Evolutionary conservation across 1,139 yeast species (phyloP).

Genomic region (Candida smagusa): DNA sequence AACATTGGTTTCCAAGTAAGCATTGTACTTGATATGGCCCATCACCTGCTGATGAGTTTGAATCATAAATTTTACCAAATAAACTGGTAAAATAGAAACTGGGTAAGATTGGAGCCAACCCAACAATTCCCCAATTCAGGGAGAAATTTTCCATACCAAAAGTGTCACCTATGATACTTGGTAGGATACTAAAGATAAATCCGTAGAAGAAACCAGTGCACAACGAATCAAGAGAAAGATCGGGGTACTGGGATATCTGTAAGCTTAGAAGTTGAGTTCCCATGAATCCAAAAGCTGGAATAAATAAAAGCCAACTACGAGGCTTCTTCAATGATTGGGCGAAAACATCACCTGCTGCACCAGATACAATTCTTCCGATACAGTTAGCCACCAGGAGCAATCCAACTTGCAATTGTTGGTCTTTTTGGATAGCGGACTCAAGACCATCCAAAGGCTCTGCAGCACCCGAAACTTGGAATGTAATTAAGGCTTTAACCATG

Average conservation of each 20-base stretch:
- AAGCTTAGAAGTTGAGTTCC: slow-evolving; percentile 43
- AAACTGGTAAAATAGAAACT: slow-evolving; percentile 47
- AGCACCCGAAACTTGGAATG: slow-evolving; percentile 14
- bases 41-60: slow-evolving; percentile 22
- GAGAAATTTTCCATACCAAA: slow-evolving; percentile 57
- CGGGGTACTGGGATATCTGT: slow-evolving; percentile 21
- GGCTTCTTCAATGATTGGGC: slow-evolving; percentile 40
- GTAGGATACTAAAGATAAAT: slow-evolving; percentile 54
- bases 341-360: slow-evolving; percentile 50
- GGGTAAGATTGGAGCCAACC: slow-evolving; percentile 53
- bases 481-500: slow-evolving; percentile 52
- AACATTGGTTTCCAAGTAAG: slow-evolving; percentile 40
- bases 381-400: slow-evolving; percentile 54
- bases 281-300: slow-evolving; percentile 44
- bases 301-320: slow-evolving; percentile 43
- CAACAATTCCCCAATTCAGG: slow-evolving; percentile 56
- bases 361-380: slow-evolving; percentile 50
- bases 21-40: slow-evolving; percentile 21
- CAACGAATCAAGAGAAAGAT: slow-evolving; percentile 38
- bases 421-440: slow-evolving; percentile 31
- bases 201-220: slow-evolving; percentile 57
- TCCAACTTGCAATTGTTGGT: slow-evolving; percentile 58
- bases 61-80: slow-evolving; percentile 53
- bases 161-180: slow-evolving; percentile 54
- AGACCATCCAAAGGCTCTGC: not conserved